phyloP scores from a whole-genome alignment of 2,329 filamentous ascomycete genomes.

The Ophiostoma himal-ulmi region DNA sequence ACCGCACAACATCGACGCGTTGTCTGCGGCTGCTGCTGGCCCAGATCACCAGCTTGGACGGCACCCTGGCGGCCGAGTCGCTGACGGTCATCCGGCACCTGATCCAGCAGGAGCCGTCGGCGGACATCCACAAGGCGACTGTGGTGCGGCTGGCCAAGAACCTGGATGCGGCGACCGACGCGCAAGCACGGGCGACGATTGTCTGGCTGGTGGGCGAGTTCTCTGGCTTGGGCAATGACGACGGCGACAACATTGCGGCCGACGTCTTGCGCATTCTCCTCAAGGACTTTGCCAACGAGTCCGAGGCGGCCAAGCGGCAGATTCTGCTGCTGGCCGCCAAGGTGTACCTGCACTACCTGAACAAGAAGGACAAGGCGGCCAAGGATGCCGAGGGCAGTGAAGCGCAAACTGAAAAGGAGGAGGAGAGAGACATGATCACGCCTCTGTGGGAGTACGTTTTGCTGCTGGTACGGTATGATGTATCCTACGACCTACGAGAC shows the following conservation, averaged over 20 bases:
- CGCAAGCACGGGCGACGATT: slow-evolving; percentile 86
- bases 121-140: slow-evolving; percentile 63
- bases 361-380: slow-evolving; percentile 38
- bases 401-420: background rate
- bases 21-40: slow-evolving; percentile 78
- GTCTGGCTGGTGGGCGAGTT: slow-evolving; percentile 98
- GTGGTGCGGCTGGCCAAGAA: slow-evolving; percentile 87
- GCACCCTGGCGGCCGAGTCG: slow-evolving; percentile 83
- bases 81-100: slow-evolving; percentile 92
- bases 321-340: slow-evolving; percentile 93
- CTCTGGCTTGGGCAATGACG: slow-evolving; percentile 67
- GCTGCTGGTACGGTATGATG: slow-evolving; percentile 83
- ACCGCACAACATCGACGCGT: slow-evolving; percentile 55
- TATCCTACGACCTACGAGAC: slow-evolving; percentile 90
- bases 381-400: background rate
- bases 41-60: slow-evolving; percentile 83
- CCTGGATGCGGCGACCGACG: slow-evolving; percentile 78
- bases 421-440: slow-evolving; percentile 56
- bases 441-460: slow-evolving; percentile 80
- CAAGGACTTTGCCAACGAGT: slow-evolving; percentile 77
- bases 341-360: slow-evolving; percentile 85
- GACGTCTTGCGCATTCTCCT: slow-evolving; percentile 80
- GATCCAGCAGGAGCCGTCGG: slow-evolving; percentile 81
- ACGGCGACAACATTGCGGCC: slow-evolving; percentile 88
- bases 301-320: slow-evolving; percentile 80